Evolutionary conservation across 768 basidiomycete genomes (phyloP), one percentile per base, ranked within the genome.

Genomic region (Cubamyces sp.): DNA sequence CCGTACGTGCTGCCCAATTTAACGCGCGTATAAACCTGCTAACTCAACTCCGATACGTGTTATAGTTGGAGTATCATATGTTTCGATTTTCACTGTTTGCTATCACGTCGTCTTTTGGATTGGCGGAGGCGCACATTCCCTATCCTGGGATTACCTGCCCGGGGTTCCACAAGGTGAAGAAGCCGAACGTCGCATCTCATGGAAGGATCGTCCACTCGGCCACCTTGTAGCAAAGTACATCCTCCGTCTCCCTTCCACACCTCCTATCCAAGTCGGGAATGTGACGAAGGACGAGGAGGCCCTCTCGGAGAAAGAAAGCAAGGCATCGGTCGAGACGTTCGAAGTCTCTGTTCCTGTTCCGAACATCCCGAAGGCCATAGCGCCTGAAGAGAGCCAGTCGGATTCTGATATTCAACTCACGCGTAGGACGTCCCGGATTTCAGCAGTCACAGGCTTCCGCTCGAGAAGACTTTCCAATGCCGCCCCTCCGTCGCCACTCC

Each of bases 61-160:
- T 12, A 7, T 21, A 71, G 72, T 74, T 19, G 74, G 70, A 4
- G 69, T 75, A 3, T 73, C 73, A 1, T 74, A 70, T 58, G 74
- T 81, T 12, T 76, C 79, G 11, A 76, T 81, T 15, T 76, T 83
- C 64, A 78, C 81, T 40, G 71, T 78, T 5, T 71, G 71, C 42
- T 74, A 77, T 68, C 73, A 79, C 37, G 65, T 78, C 18, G 67
- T 72, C 25, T 77, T 81, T 61, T 83, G 79, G 70, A 76, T 75
- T 15, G 62, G 58, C 51, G 75, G 75, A 21, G 72, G 69, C 2
- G 74, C 74, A 0, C 66, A 69, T 42, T 76, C 75, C 7, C 62
- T 76, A 3, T 64, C 74, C 11, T 76, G 75, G 75, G 75, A 76
- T 63, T 76, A 75, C 59, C 60, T 71, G 7, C 72, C 74, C 0